Evolutionary conservation across 495 filamentous ascomycete species (phyloP).

Genomic region (Penicillium canescens): DNA sequence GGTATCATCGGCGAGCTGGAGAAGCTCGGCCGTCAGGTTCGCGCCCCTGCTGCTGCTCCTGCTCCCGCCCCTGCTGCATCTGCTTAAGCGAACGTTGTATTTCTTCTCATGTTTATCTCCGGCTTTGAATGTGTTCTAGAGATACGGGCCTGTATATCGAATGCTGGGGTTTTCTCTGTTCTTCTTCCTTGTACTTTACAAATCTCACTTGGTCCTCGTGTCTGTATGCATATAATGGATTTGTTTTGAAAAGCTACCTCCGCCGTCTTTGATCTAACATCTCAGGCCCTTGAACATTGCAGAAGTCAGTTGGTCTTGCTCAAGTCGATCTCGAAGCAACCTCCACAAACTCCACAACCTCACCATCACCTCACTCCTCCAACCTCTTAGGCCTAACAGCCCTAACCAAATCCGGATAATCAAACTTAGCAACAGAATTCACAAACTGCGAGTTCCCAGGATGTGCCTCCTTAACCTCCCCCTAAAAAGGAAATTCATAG

Average conservation of each 20-base stretch:
- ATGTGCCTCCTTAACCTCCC: conserved; percentile 20
- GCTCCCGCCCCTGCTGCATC: conserved; percentile 4
- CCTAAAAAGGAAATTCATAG: conserved; percentile 46
- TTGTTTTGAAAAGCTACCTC: conserved; percentile 15
- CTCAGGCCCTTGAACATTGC: background rate
- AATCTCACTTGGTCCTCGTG: conserved; percentile 22
- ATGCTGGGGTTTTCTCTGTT: conserved; percentile 14
- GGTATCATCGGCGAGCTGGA: conserved; percentile 87
- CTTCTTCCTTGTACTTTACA: conserved; percentile 37
- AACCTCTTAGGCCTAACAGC: conserved; percentile 18
- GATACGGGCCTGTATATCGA: conserved; percentile 27
- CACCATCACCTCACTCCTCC: conserved; percentile 8
- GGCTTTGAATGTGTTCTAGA: conserved; percentile 1
- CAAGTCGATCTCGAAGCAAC: background rate
- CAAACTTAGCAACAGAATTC: conserved; percentile 20
- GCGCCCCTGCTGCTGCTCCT: conserved; percentile 23
- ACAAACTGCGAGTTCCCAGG: conserved; percentile 13
- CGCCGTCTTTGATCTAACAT: background rate
- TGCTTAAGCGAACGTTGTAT: conserved; percentile 13
- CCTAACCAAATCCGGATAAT: conserved; percentile 23
- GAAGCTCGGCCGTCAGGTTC: conserved; percentile 57
- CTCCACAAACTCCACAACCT: background rate
- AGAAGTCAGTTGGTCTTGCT: background rate
- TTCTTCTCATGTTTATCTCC: conserved; percentile 6
- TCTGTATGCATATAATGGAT: conserved; percentile 46